Base-by-base conservation (phyloP, 441 rosid genomes). In the Aquilaria agallochum region DNA sequence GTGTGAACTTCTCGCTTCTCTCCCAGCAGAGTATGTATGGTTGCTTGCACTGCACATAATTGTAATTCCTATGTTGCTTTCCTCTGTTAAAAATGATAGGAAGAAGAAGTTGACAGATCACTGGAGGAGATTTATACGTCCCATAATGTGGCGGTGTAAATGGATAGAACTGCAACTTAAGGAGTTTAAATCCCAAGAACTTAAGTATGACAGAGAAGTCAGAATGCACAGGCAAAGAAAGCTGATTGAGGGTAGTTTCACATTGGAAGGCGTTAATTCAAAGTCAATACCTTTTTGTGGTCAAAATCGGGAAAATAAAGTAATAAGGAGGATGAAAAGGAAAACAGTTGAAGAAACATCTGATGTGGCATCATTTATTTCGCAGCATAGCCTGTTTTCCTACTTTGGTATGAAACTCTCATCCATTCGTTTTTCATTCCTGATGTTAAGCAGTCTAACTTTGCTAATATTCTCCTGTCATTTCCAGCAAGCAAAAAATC, bases 101-200 rank as follows among this genome's bases (percentile, higher is more conserved):
- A 90, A 80, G 79, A 89, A 71, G 73, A 86, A 73, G 77, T 50
- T 89, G 83, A 87, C 94, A 10, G 95, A 91, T 68, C 96, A 89
- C 27, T 94, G 97, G 97, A 78, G 71, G 74, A 83, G 74, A 71
- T 89, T 79, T 66, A 72, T 89, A 68, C 88, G 66, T 46, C 97
- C 99, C 53, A 63, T 90, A 48, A 74, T 59, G 85, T 90, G 95
- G 99, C 80, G 92, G 5, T 87, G 90, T 63, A 89, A 86, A 84
- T 90, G 97, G 97, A 53, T 82, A 51, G 99, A 94, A 68, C 77
- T 91, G 72, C 88, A 73, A 66, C 70, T 85, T 46, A 87, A 65
- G 66, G 80, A 85, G 58, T 15, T 85, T 53, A 74, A 79, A 63
- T 68, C 81, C 44, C 94, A 72, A 68, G 89, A 89, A n/a, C 69